Conservation (phyloP, 2,329 filamentous ascomycete species). For the Ceratocystis smalleyi region DNA sequence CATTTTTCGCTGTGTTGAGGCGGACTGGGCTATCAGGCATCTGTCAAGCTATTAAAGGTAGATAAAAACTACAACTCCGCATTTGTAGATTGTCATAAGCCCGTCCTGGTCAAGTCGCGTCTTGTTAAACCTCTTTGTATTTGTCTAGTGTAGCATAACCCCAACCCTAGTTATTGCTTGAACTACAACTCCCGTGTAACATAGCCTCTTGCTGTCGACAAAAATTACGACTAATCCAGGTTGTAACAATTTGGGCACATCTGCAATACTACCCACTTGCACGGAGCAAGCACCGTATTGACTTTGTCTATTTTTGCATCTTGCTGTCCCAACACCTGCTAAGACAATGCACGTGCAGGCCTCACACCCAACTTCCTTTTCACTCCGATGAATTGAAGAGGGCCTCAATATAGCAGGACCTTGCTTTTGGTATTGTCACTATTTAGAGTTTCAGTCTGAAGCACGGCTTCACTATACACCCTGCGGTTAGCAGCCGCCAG, state of each 20-base stretch:
- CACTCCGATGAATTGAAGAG: not conserved
- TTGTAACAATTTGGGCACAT: no score
- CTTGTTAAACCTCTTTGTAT: not conserved
- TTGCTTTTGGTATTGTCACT: not conserved
- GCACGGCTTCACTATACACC: not conserved
- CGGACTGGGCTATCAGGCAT: not conserved
- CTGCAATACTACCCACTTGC: not conserved
- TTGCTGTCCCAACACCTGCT: not conserved
- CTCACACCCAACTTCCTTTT: not conserved
- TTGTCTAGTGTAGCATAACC: not conserved
- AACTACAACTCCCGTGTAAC: no score
- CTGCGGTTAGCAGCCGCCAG: not conserved
- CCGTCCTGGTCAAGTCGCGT: not conserved
- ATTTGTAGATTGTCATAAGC: not conserved
- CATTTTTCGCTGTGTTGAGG: not conserved
- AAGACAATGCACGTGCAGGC: not conserved
- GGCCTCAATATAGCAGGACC: not conserved
- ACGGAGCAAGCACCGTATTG: no score
- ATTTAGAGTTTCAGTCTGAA: not conserved
- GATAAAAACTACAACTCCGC: not conserved
- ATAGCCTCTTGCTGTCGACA: no score
- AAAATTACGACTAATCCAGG: no score
- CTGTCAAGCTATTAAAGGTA: not conserved
- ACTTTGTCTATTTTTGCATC: no score
- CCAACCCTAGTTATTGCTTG: not conserved